These are phyloP conservation scores for Stagonosporopsis chrysanthemi DNA, from an alignment of 2,329 filamentous ascomycete genomes.

Conservation along the genomic window DNA sequence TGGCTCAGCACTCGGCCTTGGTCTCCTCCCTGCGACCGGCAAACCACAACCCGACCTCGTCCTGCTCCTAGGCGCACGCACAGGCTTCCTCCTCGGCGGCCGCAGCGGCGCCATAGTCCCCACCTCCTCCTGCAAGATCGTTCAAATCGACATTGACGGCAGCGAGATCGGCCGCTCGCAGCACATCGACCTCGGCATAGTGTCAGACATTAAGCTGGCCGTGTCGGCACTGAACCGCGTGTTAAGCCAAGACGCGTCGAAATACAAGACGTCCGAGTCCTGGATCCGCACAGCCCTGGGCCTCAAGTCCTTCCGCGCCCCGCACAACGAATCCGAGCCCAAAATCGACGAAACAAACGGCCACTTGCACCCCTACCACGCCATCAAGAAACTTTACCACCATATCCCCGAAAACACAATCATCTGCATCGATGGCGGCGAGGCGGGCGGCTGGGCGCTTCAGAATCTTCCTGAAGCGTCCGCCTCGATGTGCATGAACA, in stretches of 20 bases:
- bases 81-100: slow-evolving; percentile 53
- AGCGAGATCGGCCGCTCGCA: slow-evolving; percentile 54
- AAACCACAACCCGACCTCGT: slow-evolving; percentile 52
- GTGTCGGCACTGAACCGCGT: slow-evolving; percentile 36
- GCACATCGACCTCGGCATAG: slow-evolving; percentile 52
- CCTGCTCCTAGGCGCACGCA: slow-evolving; percentile 53
- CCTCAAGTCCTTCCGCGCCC: slow-evolving; percentile 29
- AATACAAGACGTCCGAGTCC: slow-evolving; percentile 27
- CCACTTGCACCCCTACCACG: slow-evolving; percentile 55
- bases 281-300: slow-evolving; percentile 39
- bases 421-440: slow-evolving; percentile 54
- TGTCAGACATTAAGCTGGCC: slow-evolving; percentile 51
- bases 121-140: slow-evolving; percentile 45
- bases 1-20: slow-evolving; percentile 48
- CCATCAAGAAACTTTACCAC: slow-evolving; percentile 49
- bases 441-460: slow-evolving; percentile 48
- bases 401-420: slow-evolving; percentile 47
- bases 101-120: slow-evolving; percentile 51
- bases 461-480: slow-evolving; percentile 38
- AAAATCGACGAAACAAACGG: slow-evolving; percentile 36
- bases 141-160: slow-evolving; percentile 55
- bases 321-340: slow-evolving; percentile 35
- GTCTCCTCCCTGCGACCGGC: slow-evolving; percentile 34
- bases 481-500: slow-evolving; percentile 34
- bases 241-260: slow-evolving; percentile 14